Evolutionary conservation across 805 yeast genomes (phyloP).

Genomic region (Zygosaccharomyces rouxii): DNA sequence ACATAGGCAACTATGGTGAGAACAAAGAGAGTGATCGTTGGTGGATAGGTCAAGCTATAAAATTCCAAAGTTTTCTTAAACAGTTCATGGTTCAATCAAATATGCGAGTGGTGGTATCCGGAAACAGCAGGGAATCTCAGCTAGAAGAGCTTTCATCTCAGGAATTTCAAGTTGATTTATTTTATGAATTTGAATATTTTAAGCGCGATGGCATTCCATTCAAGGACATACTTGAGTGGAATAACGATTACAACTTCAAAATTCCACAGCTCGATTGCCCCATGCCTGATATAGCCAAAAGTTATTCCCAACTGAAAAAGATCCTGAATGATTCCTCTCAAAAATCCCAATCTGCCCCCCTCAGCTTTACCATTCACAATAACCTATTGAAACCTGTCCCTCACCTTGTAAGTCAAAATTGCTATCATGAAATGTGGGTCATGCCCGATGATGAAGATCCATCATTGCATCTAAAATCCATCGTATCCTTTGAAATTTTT

Average conservation of each 20-base stretch:
- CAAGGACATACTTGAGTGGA: background rate
- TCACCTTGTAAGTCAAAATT: conserved; percentile 33
- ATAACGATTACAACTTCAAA: conserved; percentile 3
- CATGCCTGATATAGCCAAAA: conserved; percentile 15
- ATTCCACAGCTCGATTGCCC: conserved; percentile 16
- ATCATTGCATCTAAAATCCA: conserved; percentile 32
- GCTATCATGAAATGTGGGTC: conserved; percentile 49
- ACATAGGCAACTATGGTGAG: conserved; percentile 26
- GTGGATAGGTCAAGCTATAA: conserved; percentile 42
- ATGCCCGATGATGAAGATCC: conserved; percentile 35
- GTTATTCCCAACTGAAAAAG: conserved; percentile 22
- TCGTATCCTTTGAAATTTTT: conserved; percentile 46
- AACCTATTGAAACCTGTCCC: conserved; percentile 34
- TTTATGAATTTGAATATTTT: conserved; percentile 44
- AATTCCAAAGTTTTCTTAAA: conserved; percentile 36
- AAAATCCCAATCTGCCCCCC: conserved; percentile 30
- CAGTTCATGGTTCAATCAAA: conserved; percentile 32
- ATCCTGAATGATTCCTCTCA: conserved; percentile 11
- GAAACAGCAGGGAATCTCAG: conserved; percentile 17
- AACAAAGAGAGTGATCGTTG: conserved; percentile 33
- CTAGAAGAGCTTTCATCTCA: conserved; percentile 5
- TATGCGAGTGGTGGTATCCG: conserved; percentile 36
- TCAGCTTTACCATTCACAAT: conserved; percentile 35
- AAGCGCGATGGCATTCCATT: conserved; percentile 14
- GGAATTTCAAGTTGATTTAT: conserved; percentile 31